Conservation (phyloP, 2,329 filamentous ascomycete species). For the Ramularia endophylla region DNA sequence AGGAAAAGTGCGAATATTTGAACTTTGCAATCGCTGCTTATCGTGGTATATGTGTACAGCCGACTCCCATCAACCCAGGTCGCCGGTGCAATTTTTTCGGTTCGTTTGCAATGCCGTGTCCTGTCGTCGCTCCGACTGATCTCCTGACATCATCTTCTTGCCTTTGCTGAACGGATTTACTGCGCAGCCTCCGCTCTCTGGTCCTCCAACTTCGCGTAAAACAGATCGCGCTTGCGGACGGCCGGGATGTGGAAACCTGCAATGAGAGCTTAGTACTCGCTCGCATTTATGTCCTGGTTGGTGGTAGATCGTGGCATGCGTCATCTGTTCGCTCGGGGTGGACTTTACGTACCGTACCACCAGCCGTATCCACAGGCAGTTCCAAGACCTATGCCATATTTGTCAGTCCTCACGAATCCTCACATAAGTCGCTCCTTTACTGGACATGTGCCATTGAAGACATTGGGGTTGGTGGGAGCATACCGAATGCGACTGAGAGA, state of each 20-base stretch:
- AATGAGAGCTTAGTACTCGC: constrained; percentile 8
- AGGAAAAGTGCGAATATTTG: no score
- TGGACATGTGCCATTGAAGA: neutral
- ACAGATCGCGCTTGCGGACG: constrained; percentile 57
- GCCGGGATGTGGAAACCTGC: constrained; percentile 59
- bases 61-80: constrained; percentile 2
- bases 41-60: constrained; percentile 15
- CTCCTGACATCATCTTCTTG: constrained; percentile 2
- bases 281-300: neutral
- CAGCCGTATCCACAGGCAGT: constrained; percentile 58
- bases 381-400: constrained; percentile 49
- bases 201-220: constrained; percentile 59
- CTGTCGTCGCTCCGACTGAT: neutral
- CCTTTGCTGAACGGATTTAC: constrained; percentile 30
- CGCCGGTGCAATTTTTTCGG: neutral
- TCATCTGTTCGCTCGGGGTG: neutral
- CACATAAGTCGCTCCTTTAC: neutral
- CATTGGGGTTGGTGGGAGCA: constrained; percentile 29
- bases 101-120: constrained; percentile 2
- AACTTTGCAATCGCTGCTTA: constrained; percentile 11
- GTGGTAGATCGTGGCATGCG: neutral
- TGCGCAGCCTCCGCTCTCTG: constrained; percentile 45
- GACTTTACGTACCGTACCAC: constrained; percentile 55
- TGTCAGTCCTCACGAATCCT: constrained; percentile 11
- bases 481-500: constrained; percentile 60